Conservation (phyloP, 2,329 filamentous ascomycete species). For the Fusarium sp. region DNA sequence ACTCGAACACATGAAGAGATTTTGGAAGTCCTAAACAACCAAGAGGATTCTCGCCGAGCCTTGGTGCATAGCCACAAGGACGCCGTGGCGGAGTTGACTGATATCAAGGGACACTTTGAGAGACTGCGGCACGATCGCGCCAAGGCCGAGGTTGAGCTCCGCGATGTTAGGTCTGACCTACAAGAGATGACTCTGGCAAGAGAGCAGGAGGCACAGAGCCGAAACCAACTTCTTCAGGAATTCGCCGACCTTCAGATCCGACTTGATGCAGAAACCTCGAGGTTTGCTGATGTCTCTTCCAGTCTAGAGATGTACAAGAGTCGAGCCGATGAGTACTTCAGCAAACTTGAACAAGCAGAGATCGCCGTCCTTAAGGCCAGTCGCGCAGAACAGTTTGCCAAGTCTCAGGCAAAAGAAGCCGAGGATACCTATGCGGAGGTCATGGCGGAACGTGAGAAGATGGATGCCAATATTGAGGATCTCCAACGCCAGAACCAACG, state of each 20-base stretch:
- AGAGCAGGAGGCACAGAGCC: constrained; percentile 89
- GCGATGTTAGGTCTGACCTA: constrained; percentile 85
- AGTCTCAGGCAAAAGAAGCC: constrained; percentile 87
- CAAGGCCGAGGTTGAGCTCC: constrained; percentile 85
- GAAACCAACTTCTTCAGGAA: constrained; percentile 89
- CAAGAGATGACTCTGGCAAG: constrained; percentile 82
- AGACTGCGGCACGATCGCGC: constrained; percentile 86
- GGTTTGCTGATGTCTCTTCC: constrained; percentile 83
- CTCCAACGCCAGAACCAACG: constrained; percentile 90
- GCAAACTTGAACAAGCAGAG: constrained; percentile 95
- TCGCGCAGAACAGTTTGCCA: constrained; percentile 94
- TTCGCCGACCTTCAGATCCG: constrained; percentile 94
- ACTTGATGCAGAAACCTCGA: constrained; percentile 89
- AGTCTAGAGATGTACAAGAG: constrained; percentile 91
- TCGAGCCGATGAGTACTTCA: constrained; percentile 95
- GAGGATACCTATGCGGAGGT: constrained; percentile 92
- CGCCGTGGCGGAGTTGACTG: constrained; percentile 84
- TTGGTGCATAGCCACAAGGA: constrained; percentile 88
- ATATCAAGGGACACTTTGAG: constrained; percentile 89
- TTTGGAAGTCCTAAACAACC: constrained; percentile 90
- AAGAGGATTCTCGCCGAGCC: constrained; percentile 87
- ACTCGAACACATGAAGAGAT: constrained; percentile 95
- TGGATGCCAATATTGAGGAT: constrained; percentile 89
- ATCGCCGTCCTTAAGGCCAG: constrained; percentile 93
- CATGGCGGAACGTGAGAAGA: constrained; percentile 92